Evolutionary conservation across 2,329 filamentous ascomycete species (phyloP).

Genomic region (Dendryphion nanum): DNA sequence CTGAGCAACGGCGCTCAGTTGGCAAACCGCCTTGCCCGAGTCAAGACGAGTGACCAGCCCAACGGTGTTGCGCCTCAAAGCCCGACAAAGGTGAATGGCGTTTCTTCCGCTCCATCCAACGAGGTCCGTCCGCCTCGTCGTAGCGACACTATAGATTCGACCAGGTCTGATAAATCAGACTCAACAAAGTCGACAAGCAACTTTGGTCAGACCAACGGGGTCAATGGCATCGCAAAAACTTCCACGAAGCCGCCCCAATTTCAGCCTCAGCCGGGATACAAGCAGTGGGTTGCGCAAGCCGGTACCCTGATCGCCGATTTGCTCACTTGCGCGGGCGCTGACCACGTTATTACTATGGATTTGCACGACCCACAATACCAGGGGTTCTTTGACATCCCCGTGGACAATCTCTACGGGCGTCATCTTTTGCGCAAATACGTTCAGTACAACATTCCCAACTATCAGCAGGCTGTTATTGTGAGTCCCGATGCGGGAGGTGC

Average conservation of each 20-base stretch:
- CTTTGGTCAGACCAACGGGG: constrained; percentile 49
- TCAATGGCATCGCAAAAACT: constrained; percentile 61
- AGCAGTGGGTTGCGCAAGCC: constrained; percentile 97
- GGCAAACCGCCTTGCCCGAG: constrained; percentile 70
- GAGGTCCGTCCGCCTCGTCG: constrained; percentile 15
- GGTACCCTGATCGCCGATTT: constrained; percentile 93
- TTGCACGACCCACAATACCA: constrained; percentile 90
- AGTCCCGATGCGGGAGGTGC: constrained; percentile 95
- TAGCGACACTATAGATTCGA: constrained; percentile 32
- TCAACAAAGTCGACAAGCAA: constrained; percentile 21
- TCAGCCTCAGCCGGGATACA: constrained; percentile 87
- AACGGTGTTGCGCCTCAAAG: constrained; percentile 32
- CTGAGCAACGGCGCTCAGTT: constrained; percentile 66
- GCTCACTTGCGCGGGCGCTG: constrained; percentile 89
- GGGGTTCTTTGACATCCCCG: constrained; percentile 97
- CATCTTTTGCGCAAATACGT: constrained; percentile 68
- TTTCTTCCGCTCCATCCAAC: constrained; percentile 17
- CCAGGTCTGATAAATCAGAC: constrained; percentile 14
- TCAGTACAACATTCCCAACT: constrained; percentile 79
- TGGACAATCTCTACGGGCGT: constrained; percentile 93
- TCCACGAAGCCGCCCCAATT: constrained; percentile 58
- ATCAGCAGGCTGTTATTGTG: constrained; percentile 84
- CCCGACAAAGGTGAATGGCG: constrained; percentile 26
- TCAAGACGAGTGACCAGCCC: constrained; percentile 60
- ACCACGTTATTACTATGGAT: constrained; percentile 98